A percentile compares a stretch with the other conserved stretches of the same genome.
These are phyloP conservation scores for Sonneratia caseolaris DNA, from an alignment of 345 rosid species.

Conservation along the genomic window DNA sequence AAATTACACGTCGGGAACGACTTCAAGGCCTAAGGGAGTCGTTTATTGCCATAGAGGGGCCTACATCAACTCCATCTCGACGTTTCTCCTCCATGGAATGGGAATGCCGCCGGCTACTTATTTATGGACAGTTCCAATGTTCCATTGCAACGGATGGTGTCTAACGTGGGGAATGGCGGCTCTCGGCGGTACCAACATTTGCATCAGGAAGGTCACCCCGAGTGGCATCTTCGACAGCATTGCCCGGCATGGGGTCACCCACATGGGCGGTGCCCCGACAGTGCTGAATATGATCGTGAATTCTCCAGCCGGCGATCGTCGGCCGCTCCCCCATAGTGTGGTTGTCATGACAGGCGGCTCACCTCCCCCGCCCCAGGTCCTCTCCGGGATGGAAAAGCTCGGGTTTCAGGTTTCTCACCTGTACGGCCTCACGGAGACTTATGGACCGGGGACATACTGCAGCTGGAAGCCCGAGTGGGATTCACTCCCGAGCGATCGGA, in stretches of 20 bases:
- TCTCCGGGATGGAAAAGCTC: constrained; percentile 50
- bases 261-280: constrained; percentile 83
- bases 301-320: constrained; percentile 24
- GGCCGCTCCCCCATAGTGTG: constrained; percentile 41
- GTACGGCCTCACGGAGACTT: constrained; percentile 74
- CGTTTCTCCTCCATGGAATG: constrained; percentile 46
- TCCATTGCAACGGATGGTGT: constrained; percentile 93
- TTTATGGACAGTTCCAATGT: constrained; percentile 91
- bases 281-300: constrained; percentile 74
- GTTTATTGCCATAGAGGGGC: constrained; percentile 86
- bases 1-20: constrained; percentile 86
- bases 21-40: constrained; percentile 79
- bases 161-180: constrained; percentile 83
- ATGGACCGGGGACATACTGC: constrained; percentile 64
- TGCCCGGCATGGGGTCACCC: constrained; percentile 47
- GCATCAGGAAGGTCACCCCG: constrained; percentile 52
- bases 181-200: constrained; percentile 72
- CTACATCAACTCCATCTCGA: constrained; percentile 60
- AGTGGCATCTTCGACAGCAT: constrained; percentile 48
- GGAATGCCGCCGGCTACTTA: constrained; percentile 38
- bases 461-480: constrained; percentile 72
- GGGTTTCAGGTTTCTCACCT: constrained; percentile 57
- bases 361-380: constrained; percentile 49
- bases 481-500: constrained; percentile 29
- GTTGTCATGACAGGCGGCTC: constrained; percentile 57